These are phyloP conservation scores for Geosmithia putterillii DNA, from an alignment of 2,329 filamentous ascomycete species.

Conservation along the genomic window DNA sequence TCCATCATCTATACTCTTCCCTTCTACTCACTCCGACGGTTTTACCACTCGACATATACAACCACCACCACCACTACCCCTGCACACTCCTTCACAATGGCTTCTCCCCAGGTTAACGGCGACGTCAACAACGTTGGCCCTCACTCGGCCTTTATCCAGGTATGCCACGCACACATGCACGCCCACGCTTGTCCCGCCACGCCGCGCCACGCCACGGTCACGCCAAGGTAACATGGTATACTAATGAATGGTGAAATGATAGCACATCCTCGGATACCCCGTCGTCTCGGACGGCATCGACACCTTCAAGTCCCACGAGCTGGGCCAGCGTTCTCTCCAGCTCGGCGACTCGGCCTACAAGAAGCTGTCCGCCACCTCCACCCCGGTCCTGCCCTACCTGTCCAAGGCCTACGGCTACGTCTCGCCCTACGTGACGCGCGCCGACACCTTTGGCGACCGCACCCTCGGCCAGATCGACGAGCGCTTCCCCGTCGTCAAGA, in stretches of 20 bases:
- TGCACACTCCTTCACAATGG: not conserved
- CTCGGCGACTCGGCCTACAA: slow-evolving; percentile 64
- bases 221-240: not conserved
- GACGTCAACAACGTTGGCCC: slow-evolving; percentile 27
- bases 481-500: slow-evolving; percentile 61
- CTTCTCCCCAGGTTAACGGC: slow-evolving; percentile 34
- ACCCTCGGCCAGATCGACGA: slow-evolving; percentile 58
- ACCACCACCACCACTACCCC: not conserved
- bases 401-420: slow-evolving; percentile 70
- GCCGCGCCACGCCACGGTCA: too few species aligned
- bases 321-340: slow-evolving; percentile 72
- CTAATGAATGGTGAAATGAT: not conserved
- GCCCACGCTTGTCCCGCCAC: slow-evolving; percentile 1
- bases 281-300: slow-evolving; percentile 67
- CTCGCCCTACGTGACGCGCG: slow-evolving; percentile 72
- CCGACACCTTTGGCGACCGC: slow-evolving; percentile 63
- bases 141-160: slow-evolving; percentile 37
- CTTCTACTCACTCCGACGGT: too few species aligned
- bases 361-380: slow-evolving; percentile 64
- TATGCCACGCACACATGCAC: slow-evolving; percentile 13
- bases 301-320: slow-evolving; percentile 69
- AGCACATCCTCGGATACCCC: slow-evolving; percentile 82
- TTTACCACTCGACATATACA: not conserved
- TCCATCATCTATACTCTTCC: too few species aligned
- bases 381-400: slow-evolving; percentile 60